A percentile compares a stretch with the other conserved stretches of the same genome.
Evolutionary conservation across 2,329 filamentous ascomycete species (phyloP).

Genomic region (Pseudogymnoascus sp.): DNA sequence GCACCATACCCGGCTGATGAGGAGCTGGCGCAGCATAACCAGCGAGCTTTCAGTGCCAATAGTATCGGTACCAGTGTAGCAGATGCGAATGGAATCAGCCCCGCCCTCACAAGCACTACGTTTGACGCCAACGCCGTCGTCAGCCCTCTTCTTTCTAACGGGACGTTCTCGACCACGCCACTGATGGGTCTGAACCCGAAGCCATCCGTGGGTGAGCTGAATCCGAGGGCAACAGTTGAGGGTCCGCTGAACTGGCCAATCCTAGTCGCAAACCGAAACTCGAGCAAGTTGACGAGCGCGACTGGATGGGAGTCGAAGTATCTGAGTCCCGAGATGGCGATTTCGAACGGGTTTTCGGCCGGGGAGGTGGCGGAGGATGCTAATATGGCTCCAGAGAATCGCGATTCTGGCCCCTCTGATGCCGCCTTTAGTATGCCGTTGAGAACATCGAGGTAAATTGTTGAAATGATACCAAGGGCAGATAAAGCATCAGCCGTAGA

Average conservation of each 20-base stretch:
- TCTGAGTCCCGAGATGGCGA: conserved; percentile 5
- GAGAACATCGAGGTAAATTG: neutral
- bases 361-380: neutral
- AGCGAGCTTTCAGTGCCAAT: neutral
- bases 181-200: neutral
- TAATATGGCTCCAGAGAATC: neutral
- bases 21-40: neutral
- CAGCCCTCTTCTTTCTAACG: neutral
- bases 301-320: conserved; percentile 3
- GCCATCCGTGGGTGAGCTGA: neutral
- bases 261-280: neutral
- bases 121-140: neutral
- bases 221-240: conserved; percentile 4
- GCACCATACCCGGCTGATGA: neutral
- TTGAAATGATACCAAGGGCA: neutral
- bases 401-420: neutral
- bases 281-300: neutral
- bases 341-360: neutral
- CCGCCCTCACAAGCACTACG: neutral
- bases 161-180: neutral
- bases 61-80: neutral
- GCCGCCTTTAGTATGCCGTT: neutral
- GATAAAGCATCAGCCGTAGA: neutral
- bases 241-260: conserved; percentile 10
- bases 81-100: neutral